phyloP scores from a whole-genome alignment of 345 rosid species.

The Hevea brasiliensis region DNA sequence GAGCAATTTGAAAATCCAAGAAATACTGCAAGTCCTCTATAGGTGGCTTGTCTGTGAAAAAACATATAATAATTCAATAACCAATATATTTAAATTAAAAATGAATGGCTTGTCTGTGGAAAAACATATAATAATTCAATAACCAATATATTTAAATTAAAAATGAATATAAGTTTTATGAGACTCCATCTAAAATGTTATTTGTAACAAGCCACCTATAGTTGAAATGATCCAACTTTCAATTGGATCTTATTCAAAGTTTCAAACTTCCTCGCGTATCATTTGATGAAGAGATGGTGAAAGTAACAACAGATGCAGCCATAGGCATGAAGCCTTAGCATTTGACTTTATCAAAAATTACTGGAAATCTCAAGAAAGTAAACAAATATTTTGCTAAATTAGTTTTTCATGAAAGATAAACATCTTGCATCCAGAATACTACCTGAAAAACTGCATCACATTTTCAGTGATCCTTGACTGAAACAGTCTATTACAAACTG shows the following conservation, averaged over 20 bases:
- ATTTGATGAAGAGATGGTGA: not conserved
- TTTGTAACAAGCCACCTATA: not conserved
- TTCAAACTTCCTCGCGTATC: not conserved
- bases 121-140: constrained; percentile 5
- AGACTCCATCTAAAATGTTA: not conserved
- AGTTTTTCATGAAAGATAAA: not conserved
- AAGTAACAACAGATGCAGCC: not conserved
- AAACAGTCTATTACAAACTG: not conserved
- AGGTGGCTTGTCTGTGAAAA: constrained; percentile 80
- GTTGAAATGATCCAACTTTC: not conserved
- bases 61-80: constrained; percentile 5
- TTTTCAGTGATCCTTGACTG: not conserved
- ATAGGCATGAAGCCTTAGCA: not conserved
- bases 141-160: not conserved
- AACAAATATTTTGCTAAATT: not conserved
- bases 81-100: not conserved
- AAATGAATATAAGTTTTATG: not conserved
- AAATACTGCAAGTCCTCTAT: constrained; percentile 95
- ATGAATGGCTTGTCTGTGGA: constrained; percentile 84
- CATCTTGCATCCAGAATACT: not conserved
- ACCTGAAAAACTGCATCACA: not conserved
- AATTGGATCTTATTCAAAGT: not conserved
- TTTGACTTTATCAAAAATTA: too few relatives aligned
- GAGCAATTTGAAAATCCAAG: constrained; percentile 84
- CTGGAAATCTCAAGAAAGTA: not conserved